Conservation (phyloP, 129 eudicot genomes). For the Solidago caesia region DNA sequence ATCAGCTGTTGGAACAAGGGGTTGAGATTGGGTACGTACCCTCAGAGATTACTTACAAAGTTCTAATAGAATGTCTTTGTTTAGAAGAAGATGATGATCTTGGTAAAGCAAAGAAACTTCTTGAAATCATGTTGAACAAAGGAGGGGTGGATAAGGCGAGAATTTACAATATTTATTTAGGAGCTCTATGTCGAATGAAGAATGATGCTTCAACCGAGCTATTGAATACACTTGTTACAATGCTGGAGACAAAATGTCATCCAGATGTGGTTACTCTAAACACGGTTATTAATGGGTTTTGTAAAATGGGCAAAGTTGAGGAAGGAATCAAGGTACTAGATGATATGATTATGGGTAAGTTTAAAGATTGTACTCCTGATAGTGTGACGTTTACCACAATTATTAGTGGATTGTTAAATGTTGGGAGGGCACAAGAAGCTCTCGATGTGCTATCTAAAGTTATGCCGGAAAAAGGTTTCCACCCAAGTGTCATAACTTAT, state of each 20-base stretch:
- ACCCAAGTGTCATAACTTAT: conserved; percentile 71
- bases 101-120: conserved; percentile 59
- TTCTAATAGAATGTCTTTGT: conserved; percentile 72
- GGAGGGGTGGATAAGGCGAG: conserved; percentile 52
- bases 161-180: conserved; percentile 70
- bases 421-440: conserved; percentile 63
- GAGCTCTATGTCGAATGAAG: conserved; percentile 55
- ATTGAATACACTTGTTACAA: conserved; percentile 58
- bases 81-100: conserved; percentile 43
- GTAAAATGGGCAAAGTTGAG: conserved; percentile 68
- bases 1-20: conserved; percentile 82
- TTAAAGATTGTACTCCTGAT: conserved; percentile 77
- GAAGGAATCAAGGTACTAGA: conserved; percentile 61
- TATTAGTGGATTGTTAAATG: conserved; percentile 54
- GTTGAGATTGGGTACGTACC: conserved; percentile 59
- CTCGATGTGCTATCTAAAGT: conserved; percentile 46
- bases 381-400: conserved; percentile 68
- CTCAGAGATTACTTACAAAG: conserved; percentile 63
- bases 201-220: conserved; percentile 73
- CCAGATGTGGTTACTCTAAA: conserved; percentile 83
- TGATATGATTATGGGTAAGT: conserved; percentile 77
- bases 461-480: conserved; percentile 67
- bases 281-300: conserved; percentile 71
- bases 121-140: conserved; percentile 58
- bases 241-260: conserved; percentile 65